phyloP scores from a whole-genome alignment of 192 early-diverging fungal species.

The Rhizophagus sp. region DNA sequence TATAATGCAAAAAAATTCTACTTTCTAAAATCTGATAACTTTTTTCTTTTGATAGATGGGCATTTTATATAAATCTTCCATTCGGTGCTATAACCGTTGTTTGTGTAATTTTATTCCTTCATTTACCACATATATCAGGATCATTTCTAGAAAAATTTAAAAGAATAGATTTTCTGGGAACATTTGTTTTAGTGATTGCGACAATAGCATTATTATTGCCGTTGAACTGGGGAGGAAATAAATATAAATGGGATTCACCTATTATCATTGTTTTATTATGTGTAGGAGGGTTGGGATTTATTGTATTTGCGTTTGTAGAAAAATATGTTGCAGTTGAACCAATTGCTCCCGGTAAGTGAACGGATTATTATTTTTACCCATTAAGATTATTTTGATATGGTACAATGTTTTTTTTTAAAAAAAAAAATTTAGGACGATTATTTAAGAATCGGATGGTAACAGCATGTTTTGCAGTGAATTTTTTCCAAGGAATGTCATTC shows the following conservation, averaged over 20 bases:
- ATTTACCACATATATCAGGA: constrained; percentile 52
- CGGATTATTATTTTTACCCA: no score
- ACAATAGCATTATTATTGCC: constrained; percentile 65
- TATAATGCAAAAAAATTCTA: background rate
- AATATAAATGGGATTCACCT: constrained; percentile 67
- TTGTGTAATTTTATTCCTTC: constrained; percentile 51
- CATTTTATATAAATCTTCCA: constrained; percentile 61
- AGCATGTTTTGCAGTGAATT: constrained; percentile 44
- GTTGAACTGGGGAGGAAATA: constrained; percentile 72
- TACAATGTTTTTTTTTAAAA: constrained; percentile 32
- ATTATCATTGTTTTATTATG: constrained; percentile 57
- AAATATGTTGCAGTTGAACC: constrained; percentile 64
- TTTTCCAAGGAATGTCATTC: constrained; percentile 48
- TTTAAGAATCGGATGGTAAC: constrained; percentile 51
- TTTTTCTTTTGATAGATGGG: constrained; percentile 45
- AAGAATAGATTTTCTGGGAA: constrained; percentile 66
- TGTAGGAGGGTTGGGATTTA: constrained; percentile 50
- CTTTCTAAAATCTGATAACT: background rate
- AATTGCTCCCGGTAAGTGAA: constrained; percentile 54
- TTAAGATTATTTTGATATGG: no score
- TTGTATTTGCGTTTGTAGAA: constrained; percentile 65
- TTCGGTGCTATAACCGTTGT: constrained; percentile 51
- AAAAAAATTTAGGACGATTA: constrained; percentile 32
- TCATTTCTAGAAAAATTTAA: constrained; percentile 52
- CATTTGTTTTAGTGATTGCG: constrained; percentile 53